Base-by-base conservation (phyloP, 129 eudicot species). In the Tagetes erecta region DNA sequence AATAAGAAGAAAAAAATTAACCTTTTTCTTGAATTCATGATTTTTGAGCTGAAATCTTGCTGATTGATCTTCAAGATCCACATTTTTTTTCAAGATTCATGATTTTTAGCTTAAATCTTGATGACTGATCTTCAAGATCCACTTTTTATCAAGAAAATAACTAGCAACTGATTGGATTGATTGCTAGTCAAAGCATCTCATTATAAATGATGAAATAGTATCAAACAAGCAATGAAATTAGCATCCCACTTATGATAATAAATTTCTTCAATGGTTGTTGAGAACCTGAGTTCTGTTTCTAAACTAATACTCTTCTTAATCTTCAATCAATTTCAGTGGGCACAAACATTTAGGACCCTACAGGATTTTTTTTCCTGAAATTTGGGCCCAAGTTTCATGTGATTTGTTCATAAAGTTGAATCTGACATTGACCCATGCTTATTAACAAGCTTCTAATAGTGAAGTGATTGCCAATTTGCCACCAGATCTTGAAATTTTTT, bases 361-460 rank as follows among this genome's bases (percentile, higher is more conserved):
- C 78, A 53, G 67, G 71, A 76, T 52, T 64, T 58, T 68, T 85
- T 69, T 82, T 37, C 67, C 55, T 64, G n/a, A 57, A 76, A 39
- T 11, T 81, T 44, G 84, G 92, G 83, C 83, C 87, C 88, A 70
- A 72, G 58, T 55, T 58, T 74, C 91, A 90, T 85, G 93, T 81
- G 89, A 70, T 71, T 47, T 74, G 64, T 59, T 62, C 51, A 79
- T 79, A 85, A 87, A 83, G 76, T 62, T 67, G 69, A 73, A 68
- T 51, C 59, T 62, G 76, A 81, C 80, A 65, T 66, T 51, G 69
- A 80, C 81, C 58, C 69, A 34, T 68, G 45, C 39, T 33, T 65
- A 75, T 66, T 41, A 75, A 75, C 50, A 73, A 82, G 74, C 59
- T 39, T 67, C 76, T 9, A 62, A 36, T 65, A 63, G 66, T 73